These are phyloP conservation scores for Glaciozyma antarctica DNA, from an alignment of 768 basidiomycete species.

Conservation along the genomic window DNA sequence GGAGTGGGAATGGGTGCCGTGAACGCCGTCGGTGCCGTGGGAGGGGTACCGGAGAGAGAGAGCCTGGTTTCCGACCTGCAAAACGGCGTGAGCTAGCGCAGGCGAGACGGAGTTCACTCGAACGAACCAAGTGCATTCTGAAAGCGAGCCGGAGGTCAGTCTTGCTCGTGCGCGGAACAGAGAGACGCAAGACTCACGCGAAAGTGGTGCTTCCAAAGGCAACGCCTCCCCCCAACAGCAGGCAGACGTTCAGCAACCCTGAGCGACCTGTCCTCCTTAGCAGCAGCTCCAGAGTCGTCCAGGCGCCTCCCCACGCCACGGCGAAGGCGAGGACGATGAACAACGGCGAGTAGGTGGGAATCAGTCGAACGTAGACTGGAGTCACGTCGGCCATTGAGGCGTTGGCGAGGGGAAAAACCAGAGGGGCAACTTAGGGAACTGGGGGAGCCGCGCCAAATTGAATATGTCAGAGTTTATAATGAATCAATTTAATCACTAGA, in stretches of 20 bases:
- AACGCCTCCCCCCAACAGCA: constrained; percentile 17
- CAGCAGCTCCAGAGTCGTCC: constrained; percentile 27
- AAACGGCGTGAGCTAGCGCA: background rate
- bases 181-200: background rate
- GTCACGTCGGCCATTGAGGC: background rate
- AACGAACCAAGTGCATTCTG: background rate
- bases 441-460: too few species aligned
- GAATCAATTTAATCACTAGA: too few species aligned
- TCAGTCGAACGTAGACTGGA: constrained; percentile 5
- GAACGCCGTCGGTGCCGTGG: background rate
- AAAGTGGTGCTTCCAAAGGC: constrained; percentile 28
- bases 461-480: too few species aligned
- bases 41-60: constrained; percentile 3
- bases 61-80: constrained; percentile 27
- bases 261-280: constrained; percentile 14
- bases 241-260: constrained; percentile 17
- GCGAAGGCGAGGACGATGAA: constrained; percentile 22
- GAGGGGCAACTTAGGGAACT: too few species aligned
- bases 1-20: background rate
- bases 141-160: background rate
- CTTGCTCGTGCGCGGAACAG: background rate
- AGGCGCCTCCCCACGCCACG: constrained; percentile 18
- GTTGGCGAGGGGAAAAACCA: too few species aligned
- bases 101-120: background rate
- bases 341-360: constrained; percentile 10